These are phyloP conservation scores for Arachis stenosperma DNA, from an alignment of 306 rosid genomes.

Conservation along the genomic window DNA sequence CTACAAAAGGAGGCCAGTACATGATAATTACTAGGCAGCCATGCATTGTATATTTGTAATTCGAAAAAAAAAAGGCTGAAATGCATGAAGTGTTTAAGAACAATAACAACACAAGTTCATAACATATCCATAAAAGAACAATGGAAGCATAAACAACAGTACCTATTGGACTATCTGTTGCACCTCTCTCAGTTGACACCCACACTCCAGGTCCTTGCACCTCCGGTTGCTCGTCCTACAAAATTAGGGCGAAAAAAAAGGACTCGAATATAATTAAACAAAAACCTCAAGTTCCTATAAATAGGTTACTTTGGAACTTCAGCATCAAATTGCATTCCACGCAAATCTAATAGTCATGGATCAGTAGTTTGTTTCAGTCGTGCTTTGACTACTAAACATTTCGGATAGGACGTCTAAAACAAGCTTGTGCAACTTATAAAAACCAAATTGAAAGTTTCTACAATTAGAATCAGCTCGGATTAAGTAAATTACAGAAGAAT, in stretches of 20 bases:
- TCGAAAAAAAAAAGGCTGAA: conserved; percentile 22
- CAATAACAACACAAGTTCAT: conserved; percentile 2
- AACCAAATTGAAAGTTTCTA: conserved; percentile 15
- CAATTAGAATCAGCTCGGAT: conserved; percentile 28
- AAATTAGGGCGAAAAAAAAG: conserved; percentile 23
- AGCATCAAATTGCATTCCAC: conserved; percentile 19
- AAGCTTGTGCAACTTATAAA: background rate
- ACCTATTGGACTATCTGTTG: conserved; percentile 93
- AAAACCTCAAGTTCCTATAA: conserved; percentile 13
- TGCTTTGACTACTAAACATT: conserved; percentile 9
- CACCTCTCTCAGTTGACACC: conserved; percentile 83
- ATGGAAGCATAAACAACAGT: conserved; percentile 13
- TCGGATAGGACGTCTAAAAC: background rate
- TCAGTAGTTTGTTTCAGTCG: conserved; percentile 20
- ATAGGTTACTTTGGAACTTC: conserved; percentile 27
- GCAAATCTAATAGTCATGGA: conserved; percentile 20
- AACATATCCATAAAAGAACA: conserved; percentile 5
- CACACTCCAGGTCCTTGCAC: conserved; percentile 95
- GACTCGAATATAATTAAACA: conserved; percentile 16
- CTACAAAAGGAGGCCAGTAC: conserved; percentile 50
- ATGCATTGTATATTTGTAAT: conserved; percentile 16
- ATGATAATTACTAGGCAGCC: conserved; percentile 2
- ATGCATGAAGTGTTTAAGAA: conserved; percentile 1
- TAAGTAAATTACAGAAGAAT: conserved; percentile 1
- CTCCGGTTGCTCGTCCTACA: conserved; percentile 93